These are phyloP conservation scores for Aethionema arabicum DNA, from an alignment of 345 rosid species.

Conservation along the genomic window DNA sequence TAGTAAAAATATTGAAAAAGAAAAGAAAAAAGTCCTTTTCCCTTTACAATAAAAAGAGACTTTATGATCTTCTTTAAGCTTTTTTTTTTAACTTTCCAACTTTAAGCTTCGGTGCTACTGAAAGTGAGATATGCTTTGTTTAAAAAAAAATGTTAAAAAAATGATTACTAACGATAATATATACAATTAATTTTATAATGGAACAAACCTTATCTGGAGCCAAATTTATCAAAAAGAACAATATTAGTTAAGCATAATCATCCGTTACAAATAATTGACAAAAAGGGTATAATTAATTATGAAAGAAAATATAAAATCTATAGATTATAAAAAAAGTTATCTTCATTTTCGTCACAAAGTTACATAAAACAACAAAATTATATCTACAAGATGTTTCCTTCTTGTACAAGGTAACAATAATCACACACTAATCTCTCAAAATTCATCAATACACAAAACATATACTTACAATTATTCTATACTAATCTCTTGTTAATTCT, in stretches of 20 bases:
- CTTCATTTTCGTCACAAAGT: slow-evolving; percentile 15
- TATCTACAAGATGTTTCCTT: background rate
- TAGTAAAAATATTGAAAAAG: no score
- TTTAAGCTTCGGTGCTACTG: background rate
- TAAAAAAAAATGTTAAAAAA: background rate
- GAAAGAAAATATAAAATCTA: no score
- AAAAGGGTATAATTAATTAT: background rate
- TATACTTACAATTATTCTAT: background rate
- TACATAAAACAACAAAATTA: background rate
- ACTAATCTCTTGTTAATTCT: background rate
- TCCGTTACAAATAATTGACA: slow-evolving; percentile 1
- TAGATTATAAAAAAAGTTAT: slow-evolving; percentile 19
- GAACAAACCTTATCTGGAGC: slow-evolving; percentile 1
- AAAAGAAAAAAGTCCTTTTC: background rate
- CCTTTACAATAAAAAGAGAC: background rate
- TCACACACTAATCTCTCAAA: background rate
- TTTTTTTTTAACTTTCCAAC: no score
- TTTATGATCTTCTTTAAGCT: slow-evolving; percentile 17
- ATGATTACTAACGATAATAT: background rate
- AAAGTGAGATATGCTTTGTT: slow-evolving; percentile 20
- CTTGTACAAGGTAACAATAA: slow-evolving; percentile 19
- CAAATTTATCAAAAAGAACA: slow-evolving; percentile 8
- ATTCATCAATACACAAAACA: slow-evolving; percentile 16
- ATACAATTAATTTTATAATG: background rate
- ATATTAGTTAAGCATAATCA: slow-evolving; percentile 9